phyloP scores from a whole-genome alignment of 192 early-diverging fungal genomes.

The Linnemannia schmuckeri region DNA sequence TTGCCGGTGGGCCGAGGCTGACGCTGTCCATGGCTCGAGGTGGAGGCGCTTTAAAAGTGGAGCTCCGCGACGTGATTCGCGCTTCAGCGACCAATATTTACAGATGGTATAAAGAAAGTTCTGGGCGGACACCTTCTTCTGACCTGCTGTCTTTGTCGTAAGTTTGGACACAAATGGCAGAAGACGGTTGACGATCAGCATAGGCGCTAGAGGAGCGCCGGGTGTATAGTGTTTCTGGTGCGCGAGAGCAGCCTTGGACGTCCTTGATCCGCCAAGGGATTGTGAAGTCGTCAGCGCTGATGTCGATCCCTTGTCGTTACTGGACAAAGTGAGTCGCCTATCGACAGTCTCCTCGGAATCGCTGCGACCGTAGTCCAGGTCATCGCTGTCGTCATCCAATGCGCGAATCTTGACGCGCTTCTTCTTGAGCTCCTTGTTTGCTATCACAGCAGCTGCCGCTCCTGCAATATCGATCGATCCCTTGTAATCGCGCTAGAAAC shows the following conservation, averaged over 20 bases:
- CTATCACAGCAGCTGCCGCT: slow-evolving; percentile 32
- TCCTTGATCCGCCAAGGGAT: slow-evolving; percentile 51
- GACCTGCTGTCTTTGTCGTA: slow-evolving; percentile 42
- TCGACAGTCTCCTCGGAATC: slow-evolving; percentile 37
- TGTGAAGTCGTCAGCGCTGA: slow-evolving; percentile 2
- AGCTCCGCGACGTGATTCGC: slow-evolving; percentile 89
- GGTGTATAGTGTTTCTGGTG: slow-evolving; percentile 74
- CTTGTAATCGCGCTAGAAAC: slow-evolving; percentile 62
- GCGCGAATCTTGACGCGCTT: slow-evolving; percentile 34
- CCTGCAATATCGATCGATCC: slow-evolving; percentile 61
- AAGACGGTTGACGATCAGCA: slow-evolving; percentile 69
- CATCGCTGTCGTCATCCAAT: slow-evolving; percentile 48
- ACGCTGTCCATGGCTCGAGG: slow-evolving; percentile 97
- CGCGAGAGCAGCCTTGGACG: slow-evolving; percentile 67
- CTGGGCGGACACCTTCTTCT: slow-evolving; percentile 66
- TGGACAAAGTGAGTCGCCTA: not conserved
- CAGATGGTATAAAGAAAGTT: slow-evolving; percentile 73
- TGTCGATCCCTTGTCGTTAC: slow-evolving; percentile 30
- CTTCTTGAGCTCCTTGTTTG: slow-evolving; percentile 47
- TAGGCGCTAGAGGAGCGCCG: slow-evolving; percentile 73
- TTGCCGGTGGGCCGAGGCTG: slow-evolving; percentile 79
- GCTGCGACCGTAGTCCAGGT: slow-evolving; percentile 56
- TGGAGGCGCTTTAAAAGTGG: slow-evolving; percentile 96
- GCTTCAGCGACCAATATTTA: slow-evolving; percentile 97
- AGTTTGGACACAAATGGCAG: slow-evolving; percentile 58